phyloP scores from a whole-genome alignment of 441 rosid species.

The Arabidopsis lyrata region DNA sequence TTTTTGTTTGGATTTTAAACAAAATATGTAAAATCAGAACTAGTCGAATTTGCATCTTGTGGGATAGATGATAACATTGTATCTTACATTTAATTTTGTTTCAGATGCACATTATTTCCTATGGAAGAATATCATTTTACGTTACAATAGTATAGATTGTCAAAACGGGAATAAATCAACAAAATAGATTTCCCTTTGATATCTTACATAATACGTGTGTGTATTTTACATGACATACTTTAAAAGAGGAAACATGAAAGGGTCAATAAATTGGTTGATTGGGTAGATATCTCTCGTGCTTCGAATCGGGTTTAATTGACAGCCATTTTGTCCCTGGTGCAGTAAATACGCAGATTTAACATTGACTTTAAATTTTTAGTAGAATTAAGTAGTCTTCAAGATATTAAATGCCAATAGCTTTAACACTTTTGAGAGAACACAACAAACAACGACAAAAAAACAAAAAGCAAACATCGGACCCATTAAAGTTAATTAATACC shows the following conservation, averaged over 20 bases:
- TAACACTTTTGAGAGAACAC: slow-evolving; percentile 21
- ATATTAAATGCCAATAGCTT: slow-evolving; percentile 35
- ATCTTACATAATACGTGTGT: neutral
- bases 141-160: neutral
- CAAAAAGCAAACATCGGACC: slow-evolving; percentile 32
- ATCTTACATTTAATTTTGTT: neutral
- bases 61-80: neutral
- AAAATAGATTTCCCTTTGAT: neutral
- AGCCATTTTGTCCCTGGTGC: slow-evolving; percentile 37
- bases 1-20: neutral
- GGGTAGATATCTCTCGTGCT: slow-evolving; percentile 45
- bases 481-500: slow-evolving; percentile 15
- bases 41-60: neutral
- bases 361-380: slow-evolving; percentile 27
- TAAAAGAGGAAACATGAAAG: slow-evolving; percentile 40
- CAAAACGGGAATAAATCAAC: neutral
- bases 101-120: neutral
- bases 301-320: slow-evolving; percentile 35
- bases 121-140: neutral
- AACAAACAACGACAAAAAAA: slow-evolving; percentile 31
- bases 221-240: slow-evolving; percentile 14
- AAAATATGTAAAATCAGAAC: neutral
- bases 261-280: slow-evolving; percentile 31
- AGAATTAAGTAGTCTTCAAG: neutral
- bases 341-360: slow-evolving; percentile 20